These are phyloP conservation scores for Monilinia vaccinii-corymbosi DNA, from an alignment of 2,329 filamentous ascomycete species.

Conservation along the genomic window DNA sequence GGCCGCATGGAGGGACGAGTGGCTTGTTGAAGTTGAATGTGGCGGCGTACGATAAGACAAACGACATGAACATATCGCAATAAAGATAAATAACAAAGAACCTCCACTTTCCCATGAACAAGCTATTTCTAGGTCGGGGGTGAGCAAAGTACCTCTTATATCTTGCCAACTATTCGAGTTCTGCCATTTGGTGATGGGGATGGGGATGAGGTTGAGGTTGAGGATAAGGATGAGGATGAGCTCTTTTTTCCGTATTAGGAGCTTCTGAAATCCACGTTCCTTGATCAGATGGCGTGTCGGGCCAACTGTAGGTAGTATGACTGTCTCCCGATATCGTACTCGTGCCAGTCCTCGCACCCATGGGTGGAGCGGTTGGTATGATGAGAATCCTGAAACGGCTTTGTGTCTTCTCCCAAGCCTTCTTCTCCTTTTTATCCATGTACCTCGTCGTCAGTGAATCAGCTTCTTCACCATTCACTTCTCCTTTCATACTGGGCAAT, in stretches of 20 bases:
- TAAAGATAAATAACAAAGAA: not conserved
- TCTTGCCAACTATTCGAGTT: not conserved
- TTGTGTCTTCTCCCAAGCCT: slow-evolving; percentile 4
- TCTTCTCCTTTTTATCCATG: not conserved
- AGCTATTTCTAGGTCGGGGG: no score
- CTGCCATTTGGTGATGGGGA: not conserved
- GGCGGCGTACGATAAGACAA: not conserved
- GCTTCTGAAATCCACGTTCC: not conserved
- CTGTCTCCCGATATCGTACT: not conserved
- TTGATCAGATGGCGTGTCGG: not conserved
- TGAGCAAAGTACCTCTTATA: not conserved
- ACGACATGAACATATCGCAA: not conserved
- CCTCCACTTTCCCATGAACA: no score
- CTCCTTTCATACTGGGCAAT: slow-evolving; percentile 15
- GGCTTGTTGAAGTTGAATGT: not conserved
- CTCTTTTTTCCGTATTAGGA: not conserved
- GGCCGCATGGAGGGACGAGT: not conserved
- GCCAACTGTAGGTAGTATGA: not conserved
- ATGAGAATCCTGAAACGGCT: slow-evolving; percentile 15
- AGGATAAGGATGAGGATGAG: not conserved
- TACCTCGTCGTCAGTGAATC: not conserved
- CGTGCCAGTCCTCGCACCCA: not conserved
- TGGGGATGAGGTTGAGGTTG: no score
- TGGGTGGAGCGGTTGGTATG: slow-evolving; percentile 2
- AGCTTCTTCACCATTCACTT: slow-evolving; percentile 3